A percentile compares a stretch with the other conserved stretches of the same genome.
Conservation (phyloP, 805 yeast species). For the Pichia californica region DNA sequence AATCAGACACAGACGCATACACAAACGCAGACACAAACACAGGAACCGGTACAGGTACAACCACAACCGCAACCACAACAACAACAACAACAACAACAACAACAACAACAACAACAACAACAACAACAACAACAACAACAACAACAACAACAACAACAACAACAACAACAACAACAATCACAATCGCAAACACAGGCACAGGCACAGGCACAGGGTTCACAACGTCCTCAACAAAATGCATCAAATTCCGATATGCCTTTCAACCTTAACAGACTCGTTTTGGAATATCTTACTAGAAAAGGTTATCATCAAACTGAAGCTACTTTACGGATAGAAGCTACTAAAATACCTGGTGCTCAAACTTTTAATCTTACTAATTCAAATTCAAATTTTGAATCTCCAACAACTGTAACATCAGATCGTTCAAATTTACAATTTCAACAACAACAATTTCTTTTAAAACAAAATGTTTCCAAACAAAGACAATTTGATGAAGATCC, state of each 20-base stretch:
- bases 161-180: slow-evolving; percentile 17
- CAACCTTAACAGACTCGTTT: slow-evolving; percentile 66
- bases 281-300: slow-evolving; percentile 87
- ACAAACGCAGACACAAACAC: not conserved
- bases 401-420: slow-evolving; percentile 30
- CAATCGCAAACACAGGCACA: not conserved
- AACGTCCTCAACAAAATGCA: slow-evolving; percentile 10
- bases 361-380: slow-evolving; percentile 44
- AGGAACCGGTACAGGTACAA: not conserved
- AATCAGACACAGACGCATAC: not conserved
- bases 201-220: not conserved
- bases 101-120: not conserved
- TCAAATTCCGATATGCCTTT: slow-evolving; percentile 13
- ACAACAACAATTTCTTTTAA: slow-evolving; percentile 24
- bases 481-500: slow-evolving; percentile 53
- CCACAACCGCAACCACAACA: too few species aligned
- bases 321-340: slow-evolving; percentile 80
- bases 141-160: too few species aligned
- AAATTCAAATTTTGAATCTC: slow-evolving; percentile 29
- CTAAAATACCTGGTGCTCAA: slow-evolving; percentile 49
- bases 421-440: slow-evolving; percentile 30
- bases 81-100: not conserved
- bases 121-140: not conserved
- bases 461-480: slow-evolving; percentile 20
- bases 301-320: slow-evolving; percentile 95